Conservation (phyloP, 768 basidiomycete species). For the Leccinum pellstonianum region DNA sequence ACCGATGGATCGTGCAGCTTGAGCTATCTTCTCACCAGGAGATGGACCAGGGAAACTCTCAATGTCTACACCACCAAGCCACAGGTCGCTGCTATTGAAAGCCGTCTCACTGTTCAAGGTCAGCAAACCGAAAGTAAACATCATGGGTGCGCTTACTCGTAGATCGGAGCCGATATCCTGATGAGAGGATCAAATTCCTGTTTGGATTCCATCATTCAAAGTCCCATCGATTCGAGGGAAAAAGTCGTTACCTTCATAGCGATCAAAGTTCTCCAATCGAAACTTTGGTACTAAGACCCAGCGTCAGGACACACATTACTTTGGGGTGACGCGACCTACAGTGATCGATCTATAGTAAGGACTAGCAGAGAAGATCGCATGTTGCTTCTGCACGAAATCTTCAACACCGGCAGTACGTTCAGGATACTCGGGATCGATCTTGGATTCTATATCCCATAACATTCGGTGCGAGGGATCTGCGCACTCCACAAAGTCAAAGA, state of each 20-base stretch:
- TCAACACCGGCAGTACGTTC: conserved; percentile 52
- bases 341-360: conserved; percentile 65
- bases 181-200: conserved; percentile 58
- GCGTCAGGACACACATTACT: not conserved
- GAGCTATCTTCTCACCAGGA: conserved; percentile 56
- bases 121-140: not conserved
- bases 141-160: conserved; percentile 46
- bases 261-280: conserved; percentile 76
- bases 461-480: conserved; percentile 63
- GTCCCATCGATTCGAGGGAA: not conserved
- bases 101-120: conserved; percentile 38
- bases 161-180: conserved; percentile 61
- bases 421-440: conserved; percentile 56
- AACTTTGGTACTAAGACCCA: conserved; percentile 66
- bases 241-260: conserved; percentile 56
- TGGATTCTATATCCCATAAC: conserved; percentile 78
- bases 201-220: conserved; percentile 2
- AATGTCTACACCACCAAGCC: conserved; percentile 68
- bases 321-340: conserved; percentile 36
- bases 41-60: conserved; percentile 63
- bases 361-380: conserved; percentile 55
- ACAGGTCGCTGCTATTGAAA: conserved; percentile 49
- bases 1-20: conserved; percentile 63
- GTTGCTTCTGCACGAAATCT: conserved; percentile 62
- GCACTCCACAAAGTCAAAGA: conserved; percentile 75